These are phyloP conservation scores for Pythium phragmitis DNA, from an alignment of 352 stramenopile genomes.

Conservation along the genomic window DNA sequence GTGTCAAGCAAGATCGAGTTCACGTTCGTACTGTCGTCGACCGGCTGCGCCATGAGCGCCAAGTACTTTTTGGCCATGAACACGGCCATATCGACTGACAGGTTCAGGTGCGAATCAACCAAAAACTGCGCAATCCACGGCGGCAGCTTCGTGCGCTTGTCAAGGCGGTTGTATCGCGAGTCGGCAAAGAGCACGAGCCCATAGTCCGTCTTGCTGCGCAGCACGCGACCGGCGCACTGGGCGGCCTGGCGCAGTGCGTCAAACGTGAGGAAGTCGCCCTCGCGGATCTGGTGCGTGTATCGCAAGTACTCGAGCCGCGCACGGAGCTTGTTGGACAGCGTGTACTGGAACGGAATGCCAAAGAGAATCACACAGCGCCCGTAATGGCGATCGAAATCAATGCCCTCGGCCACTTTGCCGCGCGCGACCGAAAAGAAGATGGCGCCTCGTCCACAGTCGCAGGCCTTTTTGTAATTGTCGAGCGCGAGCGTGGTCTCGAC, in stretches of 20 bases:
- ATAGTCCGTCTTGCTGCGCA: conserved; percentile 99
- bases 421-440: conserved; percentile 98
- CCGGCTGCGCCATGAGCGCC: conserved; percentile 95
- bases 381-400: conserved; percentile 99
- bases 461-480: conserved; percentile 98
- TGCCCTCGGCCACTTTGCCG: conserved; percentile 99
- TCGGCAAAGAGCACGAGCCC: conserved; percentile 99
- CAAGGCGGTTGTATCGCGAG: conserved; percentile 96
- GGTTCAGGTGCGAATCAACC: conserved; percentile 93
- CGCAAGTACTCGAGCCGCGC: conserved; percentile 97
- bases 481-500: conserved; percentile 98
- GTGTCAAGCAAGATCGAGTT: conserved; percentile 94
- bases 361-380: conserved; percentile 97
- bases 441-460: conserved; percentile 93
- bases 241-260: conserved; percentile 97
- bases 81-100: conserved; percentile 96
- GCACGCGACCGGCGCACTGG: conserved; percentile 97
- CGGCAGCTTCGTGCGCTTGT: conserved; percentile 98
- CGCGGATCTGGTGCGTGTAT: conserved; percentile 90
- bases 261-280: conserved; percentile 98
- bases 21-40: conserved; percentile 90
- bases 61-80: conserved; percentile 96
- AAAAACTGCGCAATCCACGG: conserved; percentile 99
- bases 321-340: conserved; percentile 90
- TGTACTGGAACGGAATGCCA: conserved; percentile 99